A percentile compares a stretch with the other conserved stretches of the same genome.
Evolutionary conservation across 2,329 filamentous ascomycete genomes (phyloP).

Genomic region (Coleophoma cylindrospora): DNA sequence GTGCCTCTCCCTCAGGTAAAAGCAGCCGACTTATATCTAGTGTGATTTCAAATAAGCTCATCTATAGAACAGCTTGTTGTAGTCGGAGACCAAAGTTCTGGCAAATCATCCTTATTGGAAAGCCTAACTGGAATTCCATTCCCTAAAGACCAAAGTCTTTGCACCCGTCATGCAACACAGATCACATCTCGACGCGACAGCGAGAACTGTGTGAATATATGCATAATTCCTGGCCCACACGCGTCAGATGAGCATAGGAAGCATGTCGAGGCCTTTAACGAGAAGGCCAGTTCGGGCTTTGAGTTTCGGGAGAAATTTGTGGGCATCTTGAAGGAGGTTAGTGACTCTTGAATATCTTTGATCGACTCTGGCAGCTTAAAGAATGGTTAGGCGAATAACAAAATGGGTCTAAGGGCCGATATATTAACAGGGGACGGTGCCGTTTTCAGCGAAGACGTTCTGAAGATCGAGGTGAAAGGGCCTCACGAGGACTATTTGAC

Average conservation of each 20-base stretch:
- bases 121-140: slow-evolving; percentile 30
- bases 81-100: slow-evolving; percentile 33
- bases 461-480: slow-evolving; percentile 14
- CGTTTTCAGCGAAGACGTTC: slow-evolving; percentile 12
- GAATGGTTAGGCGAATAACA: not conserved
- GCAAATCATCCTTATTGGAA: slow-evolving; percentile 29
- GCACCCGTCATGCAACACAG: slow-evolving; percentile 37
- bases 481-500: slow-evolving; percentile 44
- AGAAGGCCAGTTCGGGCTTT: not conserved
- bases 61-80: slow-evolving; percentile 36
- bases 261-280: not conserved
- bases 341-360: slow-evolving; percentile 1
- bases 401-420: too few species aligned
- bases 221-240: slow-evolving; percentile 5
- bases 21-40: too few species aligned
- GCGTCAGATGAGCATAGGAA: slow-evolving; percentile 4
- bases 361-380: slow-evolving; percentile 1
- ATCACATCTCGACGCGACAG: slow-evolving; percentile 29
- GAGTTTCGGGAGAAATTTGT: slow-evolving; percentile 1
- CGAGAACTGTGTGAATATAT: slow-evolving; percentile 3
- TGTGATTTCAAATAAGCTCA: too few species aligned
- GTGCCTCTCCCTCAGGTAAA: too few species aligned
- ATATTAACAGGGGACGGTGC: too few species aligned
- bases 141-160: slow-evolving; percentile 31
- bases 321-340: slow-evolving; percentile 5